Evolutionary conservation across 2,329 filamentous ascomycete genomes (phyloP), one percentile per base, ranked within the genome.

Genomic region (Amauroascus verrucosus): DNA sequence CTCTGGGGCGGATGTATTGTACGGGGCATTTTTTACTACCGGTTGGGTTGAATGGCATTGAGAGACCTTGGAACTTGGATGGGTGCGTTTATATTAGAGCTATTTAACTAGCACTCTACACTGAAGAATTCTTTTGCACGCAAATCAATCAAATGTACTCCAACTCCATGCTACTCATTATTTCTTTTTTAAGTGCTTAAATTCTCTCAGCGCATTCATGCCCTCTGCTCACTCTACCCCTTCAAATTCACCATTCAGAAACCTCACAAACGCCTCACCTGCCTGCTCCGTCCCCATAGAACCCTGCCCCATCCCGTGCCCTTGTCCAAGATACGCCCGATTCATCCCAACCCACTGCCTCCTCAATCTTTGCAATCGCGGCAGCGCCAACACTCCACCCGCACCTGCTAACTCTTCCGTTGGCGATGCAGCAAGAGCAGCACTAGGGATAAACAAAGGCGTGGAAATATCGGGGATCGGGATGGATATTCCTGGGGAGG

Each of bases 281-380:
- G 73, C 63, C 56, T 71, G 65, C 18, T 67, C 67, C 45, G 59
- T 49, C 13, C 57, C 58, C 49, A 73, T 56, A 7, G 61, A 60
- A 8, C 68, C 65, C 48, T 65, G 62, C 1, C 61, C 65, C 30
- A 63, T 61, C 22, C 66, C 66, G 61, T 72, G 67, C 7, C 66
- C 64, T 41, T 63, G 62, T 3, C 63, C 66, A 28, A 69, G 60
- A 62, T 70, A 71, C 26, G 63, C 63, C 45, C 72, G 61, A 55
- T 75, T 74, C 55, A 75, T 64, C 55, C 70, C 66, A 38, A 74
- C 73, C 67, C 72, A 75, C 61, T 73, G 72, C 51, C 72, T 64
- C 18, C 71, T 60, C 56, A 75, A 48, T 14, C 72, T 59, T 62
- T 75, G 72, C 54, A 75, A 54, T 41, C 68, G 60, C 26, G 72